Evolutionary conservation across 805 yeast species (phyloP).

Genomic region (Barnettozyma pratensis): DNA sequence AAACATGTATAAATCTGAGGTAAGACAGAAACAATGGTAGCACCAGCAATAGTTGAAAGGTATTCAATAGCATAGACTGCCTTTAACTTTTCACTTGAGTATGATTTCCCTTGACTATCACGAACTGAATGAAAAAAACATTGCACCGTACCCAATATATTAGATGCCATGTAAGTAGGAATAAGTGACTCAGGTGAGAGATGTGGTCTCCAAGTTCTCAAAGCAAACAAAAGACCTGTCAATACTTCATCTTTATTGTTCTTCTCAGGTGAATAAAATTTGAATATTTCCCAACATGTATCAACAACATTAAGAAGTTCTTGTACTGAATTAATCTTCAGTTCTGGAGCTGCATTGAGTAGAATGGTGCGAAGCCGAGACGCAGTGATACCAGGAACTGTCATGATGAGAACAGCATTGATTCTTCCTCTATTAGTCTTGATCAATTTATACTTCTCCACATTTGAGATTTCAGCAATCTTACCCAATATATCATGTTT

Average conservation of each 20-base stretch:
- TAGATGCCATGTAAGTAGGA: slow-evolving; percentile 43
- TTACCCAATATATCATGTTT: slow-evolving; percentile 56
- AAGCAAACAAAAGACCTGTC: slow-evolving; percentile 39
- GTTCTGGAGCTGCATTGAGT: slow-evolving; percentile 46
- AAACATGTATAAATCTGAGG: slow-evolving; percentile 86
- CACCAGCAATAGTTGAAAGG: slow-evolving; percentile 48
- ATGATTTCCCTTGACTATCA: slow-evolving; percentile 64
- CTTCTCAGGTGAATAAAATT: slow-evolving; percentile 35
- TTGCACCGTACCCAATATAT: slow-evolving; percentile 71
- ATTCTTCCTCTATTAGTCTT: slow-evolving; percentile 45
- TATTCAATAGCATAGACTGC: slow-evolving; percentile 72
- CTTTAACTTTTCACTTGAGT: slow-evolving; percentile 64
- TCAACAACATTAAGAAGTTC: slow-evolving; percentile 24
- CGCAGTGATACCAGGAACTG: slow-evolving; percentile 43
- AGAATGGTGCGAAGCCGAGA: slow-evolving; percentile 47
- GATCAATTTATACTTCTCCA: slow-evolving; percentile 42
- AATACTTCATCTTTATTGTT: slow-evolving; percentile 16
- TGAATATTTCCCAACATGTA: slow-evolving; percentile 39
- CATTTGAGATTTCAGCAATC: slow-evolving; percentile 50
- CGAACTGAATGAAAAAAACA: slow-evolving; percentile 75
- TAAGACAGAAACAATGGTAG: slow-evolving; percentile 57
- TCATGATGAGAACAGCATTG: slow-evolving; percentile 52
- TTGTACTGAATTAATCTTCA: slow-evolving; percentile 27
- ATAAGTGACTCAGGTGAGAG: slow-evolving; percentile 24
- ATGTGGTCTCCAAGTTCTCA: slow-evolving; percentile 23